Base-by-base conservation (phyloP, 371 early-diverging fungal species). In the Zancudomyces culisetae region DNA sequence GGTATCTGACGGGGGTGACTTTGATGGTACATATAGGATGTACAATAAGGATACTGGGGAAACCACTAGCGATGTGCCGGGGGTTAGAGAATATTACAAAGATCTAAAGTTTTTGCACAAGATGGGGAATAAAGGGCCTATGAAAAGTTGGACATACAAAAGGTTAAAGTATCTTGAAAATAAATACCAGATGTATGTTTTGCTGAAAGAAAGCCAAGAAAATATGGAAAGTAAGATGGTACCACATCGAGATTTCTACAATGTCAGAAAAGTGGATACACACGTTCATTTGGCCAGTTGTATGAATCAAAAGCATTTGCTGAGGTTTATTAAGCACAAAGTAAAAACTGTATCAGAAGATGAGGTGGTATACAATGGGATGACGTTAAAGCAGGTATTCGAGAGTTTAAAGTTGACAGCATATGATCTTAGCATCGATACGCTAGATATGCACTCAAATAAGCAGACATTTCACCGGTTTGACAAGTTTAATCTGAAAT, bases 231-330 rank as follows among this genome's bases (percentile, higher is more conserved):
- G 85, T 41, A 95, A 93, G 76, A 74, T 75, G 23, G 91, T 90
- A 15, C 92, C 95, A 1, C 95, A 94, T 60, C 75, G 95, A 56
- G 98, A 98, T 63, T 93, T 97, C 57, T 98, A 98, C 72, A 98
- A 96, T 56, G 95, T 97, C 22, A 83, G 97, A 51, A 98, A 98
- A 63, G 97, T 94, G 24, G 98, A 98, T 69, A 96, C 95, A 24
- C 98, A 98, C 75, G 85, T 98, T 40, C 98, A 98, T 56, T 85
- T 93, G 60, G 83, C 91, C 2, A 80, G 90, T 13, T 90, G 90
- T 55, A 97, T 98, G 96, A 98, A 98, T 68, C 91, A 92, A 62
- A 98, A 98, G 72, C 97, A 97, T 64, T 61, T 98, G 53, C 67
- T 98, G 23, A 87, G 96, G 27, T 98, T 95, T 58, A 97, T 98